These are phyloP conservation scores for Aspergillus calidoustus DNA, from an alignment of 2,329 filamentous ascomycete genomes.

Conservation along the genomic window DNA sequence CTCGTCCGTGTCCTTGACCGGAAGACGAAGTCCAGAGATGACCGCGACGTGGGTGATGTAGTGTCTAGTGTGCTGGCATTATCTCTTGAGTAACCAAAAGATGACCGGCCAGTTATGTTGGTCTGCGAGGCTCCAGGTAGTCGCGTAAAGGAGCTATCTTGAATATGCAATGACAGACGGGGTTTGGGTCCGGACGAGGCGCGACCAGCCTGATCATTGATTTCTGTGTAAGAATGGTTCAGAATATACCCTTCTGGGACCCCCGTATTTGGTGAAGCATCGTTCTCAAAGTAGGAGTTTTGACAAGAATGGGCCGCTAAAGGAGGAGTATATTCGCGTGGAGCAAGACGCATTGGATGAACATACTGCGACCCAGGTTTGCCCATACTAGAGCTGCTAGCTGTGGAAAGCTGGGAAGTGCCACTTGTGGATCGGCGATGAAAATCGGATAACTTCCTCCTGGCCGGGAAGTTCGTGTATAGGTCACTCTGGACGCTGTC, in stretches of 20 bases:
- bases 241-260: constrained; percentile 51
- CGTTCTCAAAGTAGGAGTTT: constrained; percentile 52
- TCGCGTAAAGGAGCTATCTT: constrained; percentile 50
- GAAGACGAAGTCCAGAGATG: constrained; percentile 62
- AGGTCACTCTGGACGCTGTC: constrained; percentile 45
- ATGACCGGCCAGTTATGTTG: constrained; percentile 54
- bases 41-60: constrained; percentile 57
- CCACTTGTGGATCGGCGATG: constrained; percentile 61
- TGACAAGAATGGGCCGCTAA: constrained; percentile 55
- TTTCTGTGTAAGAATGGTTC: constrained; percentile 29
- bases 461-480: constrained; percentile 37
- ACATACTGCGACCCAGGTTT: constrained; percentile 58
- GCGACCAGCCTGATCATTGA: constrained; percentile 35
- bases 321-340: constrained; percentile 59
- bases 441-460: constrained; percentile 46
- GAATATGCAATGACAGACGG: constrained; percentile 42
- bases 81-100: constrained; percentile 54
- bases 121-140: constrained; percentile 58
- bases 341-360: constrained; percentile 61
- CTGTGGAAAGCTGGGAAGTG: constrained; percentile 58
- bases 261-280: constrained; percentile 48
- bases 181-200: constrained; percentile 36
- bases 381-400: constrained; percentile 50
- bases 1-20: constrained; percentile 55
- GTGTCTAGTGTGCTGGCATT: constrained; percentile 56